Evolutionary conservation across 2,329 filamentous ascomycete genomes (phyloP).

Genomic region (Thelonectria discophora): DNA sequence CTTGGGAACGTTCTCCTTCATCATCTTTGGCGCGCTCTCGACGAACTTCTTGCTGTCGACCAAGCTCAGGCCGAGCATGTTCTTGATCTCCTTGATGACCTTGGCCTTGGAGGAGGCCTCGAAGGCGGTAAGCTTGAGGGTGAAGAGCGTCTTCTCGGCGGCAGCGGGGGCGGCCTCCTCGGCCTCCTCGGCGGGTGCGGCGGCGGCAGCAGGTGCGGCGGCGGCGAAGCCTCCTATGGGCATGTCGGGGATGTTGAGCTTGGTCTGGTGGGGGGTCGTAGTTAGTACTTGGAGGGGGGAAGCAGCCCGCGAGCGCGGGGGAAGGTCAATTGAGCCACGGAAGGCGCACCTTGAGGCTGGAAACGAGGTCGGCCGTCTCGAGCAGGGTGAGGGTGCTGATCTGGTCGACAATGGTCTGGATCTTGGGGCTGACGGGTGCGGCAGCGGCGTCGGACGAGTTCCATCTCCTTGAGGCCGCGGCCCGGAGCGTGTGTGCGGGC

Average conservation of each 20-base stretch:
- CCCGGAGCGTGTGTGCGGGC: slow-evolving; percentile 58
- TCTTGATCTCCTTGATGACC: slow-evolving; percentile 99
- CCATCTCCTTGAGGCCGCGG: slow-evolving; percentile 74
- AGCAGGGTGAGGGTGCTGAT: slow-evolving; percentile 98
- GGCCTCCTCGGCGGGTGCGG: slow-evolving; percentile 76
- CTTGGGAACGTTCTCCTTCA: slow-evolving; percentile 99
- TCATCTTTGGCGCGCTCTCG: slow-evolving; percentile 94
- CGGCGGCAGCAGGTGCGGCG: slow-evolving; percentile 68
- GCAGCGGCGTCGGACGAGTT: slow-evolving; percentile 78
- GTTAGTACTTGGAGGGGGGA: slow-evolving; percentile 28
- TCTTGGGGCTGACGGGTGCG: slow-evolving; percentile 81
- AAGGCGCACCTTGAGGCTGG: slow-evolving; percentile 83
- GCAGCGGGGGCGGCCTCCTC: slow-evolving; percentile 88
- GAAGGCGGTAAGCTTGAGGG: slow-evolving; percentile 90
- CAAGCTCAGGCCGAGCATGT: slow-evolving; percentile 90
- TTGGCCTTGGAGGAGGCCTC: slow-evolving; percentile 93
- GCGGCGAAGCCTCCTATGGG: slow-evolving; percentile 91
- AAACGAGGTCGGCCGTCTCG: slow-evolving; percentile 96
- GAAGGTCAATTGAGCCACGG: slow-evolving; percentile 26
- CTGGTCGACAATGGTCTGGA: slow-evolving; percentile 93
- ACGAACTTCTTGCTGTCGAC: slow-evolving; percentile 99
- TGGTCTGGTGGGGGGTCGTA: slow-evolving; percentile 69
- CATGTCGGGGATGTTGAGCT: slow-evolving; percentile 97
- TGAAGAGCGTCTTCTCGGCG: slow-evolving; percentile 98
- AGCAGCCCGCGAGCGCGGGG: no score